Evolutionary conservation across 2,329 filamentous ascomycete species (phyloP), one percentile per base, ranked within the genome.

Genomic region (Colletotrichum gloeosporioides): DNA sequence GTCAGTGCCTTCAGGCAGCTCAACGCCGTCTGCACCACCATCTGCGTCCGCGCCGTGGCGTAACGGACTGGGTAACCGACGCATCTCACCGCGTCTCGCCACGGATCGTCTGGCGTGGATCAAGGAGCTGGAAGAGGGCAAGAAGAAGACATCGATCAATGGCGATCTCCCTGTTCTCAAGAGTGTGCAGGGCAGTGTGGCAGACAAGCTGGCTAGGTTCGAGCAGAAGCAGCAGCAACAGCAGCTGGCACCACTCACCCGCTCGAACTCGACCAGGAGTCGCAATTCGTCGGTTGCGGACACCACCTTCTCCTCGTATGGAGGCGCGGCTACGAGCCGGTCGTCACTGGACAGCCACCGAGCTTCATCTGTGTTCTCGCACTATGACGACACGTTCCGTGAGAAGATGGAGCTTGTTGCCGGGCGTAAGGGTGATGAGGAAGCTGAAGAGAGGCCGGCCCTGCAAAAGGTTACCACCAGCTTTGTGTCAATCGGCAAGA

Each of bases 381-480:
- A 75, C 22, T 75, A 75, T 4, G 73, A 75, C 18, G 73, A 75
- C 25, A 68, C 73, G 32, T 75, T 75, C 63, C 73, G 73, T 63
- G 73, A 75, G 62, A 75, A 75, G 63, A 72, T 75, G 73, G 73
- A 75, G 63, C 27, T 73, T 27, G 72, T 75, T 25, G 27, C 73
- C 6, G 68, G 68, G 6, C 32, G 25, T 18, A 29, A 69, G 34
- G 62, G 61, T 13, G 31, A 22, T 5, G 73, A 72, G 12, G 69
- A 72, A 4, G 69, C 71, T 5, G 73, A 75, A 3, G 63, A 75
- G 18, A 73, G 55, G 62, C 73, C 69, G 12, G 36, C 39, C 6
- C 39, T 73, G 36, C 44, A 16, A 2, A 53, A 39, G 22, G 73
- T 75, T 39, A 73, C 69, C 7, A 22, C 73, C 7, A 39, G 27